Base-by-base conservation (phyloP, 441 rosid species). In the Pelargonium myrrhifolium region DNA sequence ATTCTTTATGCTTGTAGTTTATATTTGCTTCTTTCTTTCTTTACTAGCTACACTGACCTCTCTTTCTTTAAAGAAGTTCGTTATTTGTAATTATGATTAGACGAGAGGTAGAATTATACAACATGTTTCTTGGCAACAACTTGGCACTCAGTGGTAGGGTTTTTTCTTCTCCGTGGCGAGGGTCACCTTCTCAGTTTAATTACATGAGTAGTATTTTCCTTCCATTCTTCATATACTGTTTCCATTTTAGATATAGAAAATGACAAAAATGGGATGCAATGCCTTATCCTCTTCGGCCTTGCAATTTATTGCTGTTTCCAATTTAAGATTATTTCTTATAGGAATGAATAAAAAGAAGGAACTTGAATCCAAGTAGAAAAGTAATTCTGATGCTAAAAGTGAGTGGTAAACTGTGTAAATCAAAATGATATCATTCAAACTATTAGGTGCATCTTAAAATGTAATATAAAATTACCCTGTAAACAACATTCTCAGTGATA, bases 21-120 rank as follows among this genome's bases (percentile, higher is more conserved):
- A 61, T 63, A 43, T 68, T 40, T 40, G 17, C 47, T 62, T 40
- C 18, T 9, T 6, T 56, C 47, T 64, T 59, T 61, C 17, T 67
- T 42, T 65, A 56, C 31, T 55, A 26, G 55, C 4, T 31, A 60
- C 42, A n/a, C 62, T 21, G 5, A 71, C 20, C 61, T 9, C 9
- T 56, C 20, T 56, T n/a, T 53, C 1, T 6, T 39, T 6, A 9
- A 53, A 1, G 22, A 53, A 53, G 61, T 20, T 24, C 61, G 2
- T 14, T 15, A 56, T 56, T 56, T 56, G 2, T 56, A 20, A 21
- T 8, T 18, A 17, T 56, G 28, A 56, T 56, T 56, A 20, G 12
- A 4, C 26, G 20, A 20, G 26, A 18, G 61, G 39, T 35, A 56
- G 14, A 56, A 28, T 24, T 9, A 56, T 56, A 20, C 20, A 20